These are phyloP conservation scores for Catharanthus roseus DNA, from an alignment of 257 asterid species.

Conservation along the genomic window DNA sequence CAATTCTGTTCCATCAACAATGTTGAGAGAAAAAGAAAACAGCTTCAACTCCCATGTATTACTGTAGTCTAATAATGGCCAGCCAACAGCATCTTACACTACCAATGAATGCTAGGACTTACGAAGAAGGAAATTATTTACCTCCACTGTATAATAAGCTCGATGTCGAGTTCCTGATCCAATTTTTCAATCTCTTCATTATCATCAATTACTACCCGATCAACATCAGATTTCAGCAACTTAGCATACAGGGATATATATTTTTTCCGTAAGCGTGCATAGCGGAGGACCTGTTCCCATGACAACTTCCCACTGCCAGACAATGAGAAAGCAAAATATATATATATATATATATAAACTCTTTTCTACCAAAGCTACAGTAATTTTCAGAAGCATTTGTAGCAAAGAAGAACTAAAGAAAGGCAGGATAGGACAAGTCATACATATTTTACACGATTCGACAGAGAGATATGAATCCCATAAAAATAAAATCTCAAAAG, in stretches of 20 bases:
- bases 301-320: constrained; percentile 73
- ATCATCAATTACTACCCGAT: constrained; percentile 61
- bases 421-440: neutral
- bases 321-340: constrained; percentile 8
- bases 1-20: neutral
- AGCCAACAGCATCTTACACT: constrained; percentile 1
- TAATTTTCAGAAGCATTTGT: neutral
- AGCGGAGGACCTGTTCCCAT: constrained; percentile 88
- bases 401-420: neutral
- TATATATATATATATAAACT: neutral
- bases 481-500: neutral
- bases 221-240: constrained; percentile 72
- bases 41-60: constrained; percentile 11
- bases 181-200: constrained; percentile 74
- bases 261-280: constrained; percentile 72
- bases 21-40: neutral
- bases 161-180: constrained; percentile 84
- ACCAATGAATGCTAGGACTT: neutral
- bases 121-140: constrained; percentile 20
- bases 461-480: neutral
- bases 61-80: neutral
- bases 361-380: neutral
- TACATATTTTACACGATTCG: neutral
- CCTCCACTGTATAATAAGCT: constrained; percentile 95
- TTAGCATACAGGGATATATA: constrained; percentile 81